Evolutionary conservation across 176 grass and related monocot genomes (phyloP), one percentile per base, ranked within the genome.

Genomic region (Poa annua): DNA sequence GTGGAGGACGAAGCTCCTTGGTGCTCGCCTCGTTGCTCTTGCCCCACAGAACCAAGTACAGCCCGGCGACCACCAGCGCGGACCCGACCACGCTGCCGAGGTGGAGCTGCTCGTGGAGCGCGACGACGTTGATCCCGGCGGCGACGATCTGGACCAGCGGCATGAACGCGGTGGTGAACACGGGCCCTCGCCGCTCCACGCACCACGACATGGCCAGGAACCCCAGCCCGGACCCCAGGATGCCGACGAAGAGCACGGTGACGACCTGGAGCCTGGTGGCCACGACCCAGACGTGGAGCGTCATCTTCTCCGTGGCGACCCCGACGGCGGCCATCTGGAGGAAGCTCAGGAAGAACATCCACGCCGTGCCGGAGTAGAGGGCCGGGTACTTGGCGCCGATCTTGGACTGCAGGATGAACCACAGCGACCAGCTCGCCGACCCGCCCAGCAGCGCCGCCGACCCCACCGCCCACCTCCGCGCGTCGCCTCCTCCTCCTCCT

Each of bases 121-220:
- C 49, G 12, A 84, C 49, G 56, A 88, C 53, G 71, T 90, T 92
- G 39, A 97, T 85, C 48, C 64, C 88, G 38, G 87, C 91, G 52
- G 92, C 94, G 22, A 94, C 50, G 2, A 97, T 76, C 60, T 97
- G 94, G 47, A 92, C 76, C 0, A 92, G 85, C 84, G 94, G 91
- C 53, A 90, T 97, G 89, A 97, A 97, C 59, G 94, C 87, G 33
- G 94, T 84, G 3, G 89, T 88, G 74, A 97, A 97, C 75, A 94
- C 85, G 13, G 94, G 80, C 3, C 94, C 94, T 56, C 87, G 88
- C 74, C 92, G 87, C 85, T 90, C 87, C 54, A 97, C 84, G 62
- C 89, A 91, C 92, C 92, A 97, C 68, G 94, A 86, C 89, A 97
- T 90, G 56, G 70, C 74, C 80, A 97, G 63, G 80, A 94, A 94